These are phyloP conservation scores for Zygosaccharomyces pseudobailii DNA, from an alignment of 1,139 yeast species.

Conservation along the genomic window DNA sequence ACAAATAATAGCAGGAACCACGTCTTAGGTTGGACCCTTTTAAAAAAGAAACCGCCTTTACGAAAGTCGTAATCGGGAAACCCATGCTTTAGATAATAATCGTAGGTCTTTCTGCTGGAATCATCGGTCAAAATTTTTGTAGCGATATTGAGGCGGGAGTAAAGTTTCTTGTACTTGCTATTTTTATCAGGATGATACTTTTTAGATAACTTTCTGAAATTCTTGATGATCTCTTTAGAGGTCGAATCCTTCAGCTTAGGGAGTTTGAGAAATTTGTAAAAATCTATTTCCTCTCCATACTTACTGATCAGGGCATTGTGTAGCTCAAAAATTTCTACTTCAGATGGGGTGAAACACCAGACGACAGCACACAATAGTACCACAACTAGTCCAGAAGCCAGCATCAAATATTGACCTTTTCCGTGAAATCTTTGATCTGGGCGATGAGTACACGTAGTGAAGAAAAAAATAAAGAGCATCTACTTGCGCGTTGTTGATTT, in stretches of 20 bases:
- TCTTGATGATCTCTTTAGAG: slow-evolving; percentile 61
- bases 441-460: slow-evolving; percentile 1
- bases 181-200: slow-evolving; percentile 81
- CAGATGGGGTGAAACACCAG: slow-evolving; percentile 44
- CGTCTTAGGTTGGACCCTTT: slow-evolving; percentile 38
- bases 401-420: background rate
- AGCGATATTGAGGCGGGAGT: slow-evolving; percentile 69
- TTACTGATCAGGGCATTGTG: slow-evolving; percentile 62
- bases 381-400: slow-evolving; percentile 3
- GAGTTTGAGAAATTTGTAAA: slow-evolving; percentile 64
- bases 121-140: slow-evolving; percentile 67
- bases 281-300: slow-evolving; percentile 58
- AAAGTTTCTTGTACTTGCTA: slow-evolving; percentile 40
- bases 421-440: background rate
- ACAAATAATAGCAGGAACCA: slow-evolving; percentile 49
- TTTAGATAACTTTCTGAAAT: slow-evolving; percentile 68
- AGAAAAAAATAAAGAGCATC: background rate
- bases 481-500: background rate
- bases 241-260: slow-evolving; percentile 44
- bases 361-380: slow-evolving; percentile 19
- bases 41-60: slow-evolving; percentile 42
- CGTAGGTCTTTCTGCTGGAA: slow-evolving; percentile 68
- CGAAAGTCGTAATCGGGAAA: slow-evolving; percentile 78
- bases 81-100: slow-evolving; percentile 76
- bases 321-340: slow-evolving; percentile 74